Evolutionary conservation across 73 alveolate species (phyloP).

Genomic region (Tetrahymena malaccensis): DNA sequence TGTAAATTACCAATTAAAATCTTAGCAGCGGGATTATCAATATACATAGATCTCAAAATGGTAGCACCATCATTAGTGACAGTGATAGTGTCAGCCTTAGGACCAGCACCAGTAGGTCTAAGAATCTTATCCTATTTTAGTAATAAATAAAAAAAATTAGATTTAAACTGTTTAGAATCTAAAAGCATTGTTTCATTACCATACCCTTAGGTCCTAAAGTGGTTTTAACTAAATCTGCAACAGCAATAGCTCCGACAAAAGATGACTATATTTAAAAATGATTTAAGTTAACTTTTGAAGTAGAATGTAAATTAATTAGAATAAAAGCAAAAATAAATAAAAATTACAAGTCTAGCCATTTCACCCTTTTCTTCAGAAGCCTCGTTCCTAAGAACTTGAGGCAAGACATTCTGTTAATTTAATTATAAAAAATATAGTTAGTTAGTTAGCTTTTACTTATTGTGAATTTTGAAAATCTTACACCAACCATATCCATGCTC

Average conservation of each 20-base stretch:
- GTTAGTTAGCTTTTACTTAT: neutral
- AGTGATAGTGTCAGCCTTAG: constrained; percentile 69
- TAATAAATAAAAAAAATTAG: neutral
- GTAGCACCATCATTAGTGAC: constrained; percentile 98
- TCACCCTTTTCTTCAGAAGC: constrained; percentile 82
- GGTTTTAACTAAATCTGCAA: constrained; percentile 94
- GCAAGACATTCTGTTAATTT: constrained; percentile 60
- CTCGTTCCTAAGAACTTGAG: constrained; percentile 66
- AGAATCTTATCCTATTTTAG: constrained; percentile 71
- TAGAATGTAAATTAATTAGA: neutral
- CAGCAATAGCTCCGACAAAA: constrained; percentile 97
- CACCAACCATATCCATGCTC: constrained; percentile 1
- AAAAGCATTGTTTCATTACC: constrained; percentile 15
- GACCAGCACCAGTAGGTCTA: constrained; percentile 80
- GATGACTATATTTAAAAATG: constrained; percentile 29
- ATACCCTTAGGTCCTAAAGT: constrained; percentile 98
- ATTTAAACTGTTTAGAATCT: neutral
- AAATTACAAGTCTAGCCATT: constrained; percentile 66
- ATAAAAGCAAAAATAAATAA: neutral
- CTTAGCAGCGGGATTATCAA: constrained; percentile 98
- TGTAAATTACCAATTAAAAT: constrained; percentile 49
- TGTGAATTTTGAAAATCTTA: neutral
- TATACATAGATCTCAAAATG: constrained; percentile 82
- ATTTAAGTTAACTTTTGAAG: neutral
- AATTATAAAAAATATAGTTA: neutral